A percentile compares a stretch with the other conserved stretches of the same genome.
These are phyloP conservation scores for Calonectria pauciramosa DNA, from an alignment of 2,329 filamentous ascomycete genomes.

Conservation along the genomic window DNA sequence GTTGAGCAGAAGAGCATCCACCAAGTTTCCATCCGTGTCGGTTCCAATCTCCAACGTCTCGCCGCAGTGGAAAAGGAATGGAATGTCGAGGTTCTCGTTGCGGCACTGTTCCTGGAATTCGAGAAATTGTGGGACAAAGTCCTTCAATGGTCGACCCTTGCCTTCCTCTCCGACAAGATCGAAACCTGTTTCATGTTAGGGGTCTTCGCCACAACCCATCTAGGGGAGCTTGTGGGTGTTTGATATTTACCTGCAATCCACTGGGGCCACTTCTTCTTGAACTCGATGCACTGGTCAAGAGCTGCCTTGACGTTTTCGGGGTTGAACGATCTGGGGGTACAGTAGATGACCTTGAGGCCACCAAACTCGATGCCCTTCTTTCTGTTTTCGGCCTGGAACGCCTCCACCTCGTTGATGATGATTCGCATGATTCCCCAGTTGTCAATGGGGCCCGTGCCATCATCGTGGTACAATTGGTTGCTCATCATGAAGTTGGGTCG, in stretches of 20 bases:
- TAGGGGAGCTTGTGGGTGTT: background rate
- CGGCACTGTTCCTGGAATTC: slow-evolving; percentile 68
- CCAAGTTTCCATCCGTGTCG: slow-evolving; percentile 75
- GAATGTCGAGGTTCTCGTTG: slow-evolving; percentile 66
- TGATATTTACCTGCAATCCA: slow-evolving; percentile 72
- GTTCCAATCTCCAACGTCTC: slow-evolving; percentile 78
- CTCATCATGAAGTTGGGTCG: slow-evolving; percentile 76
- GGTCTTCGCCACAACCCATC: background rate
- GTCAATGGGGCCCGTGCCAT: slow-evolving; percentile 65
- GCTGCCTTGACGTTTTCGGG: slow-evolving; percentile 62
- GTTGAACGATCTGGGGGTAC: slow-evolving; percentile 74
- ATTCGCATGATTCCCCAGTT: slow-evolving; percentile 73
- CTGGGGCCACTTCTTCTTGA: slow-evolving; percentile 69
- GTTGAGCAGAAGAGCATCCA: slow-evolving; percentile 75
- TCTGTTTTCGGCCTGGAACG: slow-evolving; percentile 57
- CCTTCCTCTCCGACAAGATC: slow-evolving; percentile 79
- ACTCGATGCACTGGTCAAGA: slow-evolving; percentile 71
- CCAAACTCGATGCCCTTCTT: slow-evolving; percentile 61
- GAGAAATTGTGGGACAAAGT: slow-evolving; percentile 68
- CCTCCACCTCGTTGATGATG: slow-evolving; percentile 67
- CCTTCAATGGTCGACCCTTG: slow-evolving; percentile 69
- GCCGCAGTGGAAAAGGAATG: slow-evolving; percentile 83
- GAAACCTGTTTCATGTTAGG: slow-evolving; percentile 63
- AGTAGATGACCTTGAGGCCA: slow-evolving; percentile 80
- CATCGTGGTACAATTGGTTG: slow-evolving; percentile 72